Conservation (phyloP, 441 rosid genomes). For the Populus tomentosa region DNA sequence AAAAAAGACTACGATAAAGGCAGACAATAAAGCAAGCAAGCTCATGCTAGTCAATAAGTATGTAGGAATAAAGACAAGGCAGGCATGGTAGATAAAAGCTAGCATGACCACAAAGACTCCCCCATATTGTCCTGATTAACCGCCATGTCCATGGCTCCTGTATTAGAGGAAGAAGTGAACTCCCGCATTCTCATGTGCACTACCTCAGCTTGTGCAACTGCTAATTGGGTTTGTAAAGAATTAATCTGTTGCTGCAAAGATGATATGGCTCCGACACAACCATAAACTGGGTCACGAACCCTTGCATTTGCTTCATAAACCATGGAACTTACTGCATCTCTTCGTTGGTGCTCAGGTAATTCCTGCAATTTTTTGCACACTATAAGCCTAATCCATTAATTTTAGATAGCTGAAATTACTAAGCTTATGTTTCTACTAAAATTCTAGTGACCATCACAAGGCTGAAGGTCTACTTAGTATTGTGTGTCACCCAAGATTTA, state of each 20-base stretch:
- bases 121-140: constrained; percentile 37
- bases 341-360: constrained; percentile 63
- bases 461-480: too few relatives aligned
- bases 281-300: constrained; percentile 87
- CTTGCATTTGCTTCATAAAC: constrained; percentile 94
- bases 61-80: constrained; percentile 2
- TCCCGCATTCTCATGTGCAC: constrained; percentile 50
- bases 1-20: neutral
- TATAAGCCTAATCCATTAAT: neutral
- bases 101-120: constrained; percentile 67
- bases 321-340: constrained; percentile 89
- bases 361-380: constrained; percentile 37
- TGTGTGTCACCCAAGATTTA: too few relatives aligned
- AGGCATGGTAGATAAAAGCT: constrained; percentile 16
- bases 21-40: constrained; percentile 27
- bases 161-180: constrained; percentile 18
- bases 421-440: too few relatives aligned
- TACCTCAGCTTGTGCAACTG: constrained; percentile 80
- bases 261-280: constrained; percentile 83
- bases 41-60: constrained; percentile 16
- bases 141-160: constrained; percentile 38
- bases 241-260: constrained; percentile 71
- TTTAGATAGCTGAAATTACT: too few relatives aligned
- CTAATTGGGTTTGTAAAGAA: constrained; percentile 70
- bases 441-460: too few relatives aligned